Evolutionary conservation across 345 rosid species (phyloP).

Genomic region (Camelina laxa): DNA sequence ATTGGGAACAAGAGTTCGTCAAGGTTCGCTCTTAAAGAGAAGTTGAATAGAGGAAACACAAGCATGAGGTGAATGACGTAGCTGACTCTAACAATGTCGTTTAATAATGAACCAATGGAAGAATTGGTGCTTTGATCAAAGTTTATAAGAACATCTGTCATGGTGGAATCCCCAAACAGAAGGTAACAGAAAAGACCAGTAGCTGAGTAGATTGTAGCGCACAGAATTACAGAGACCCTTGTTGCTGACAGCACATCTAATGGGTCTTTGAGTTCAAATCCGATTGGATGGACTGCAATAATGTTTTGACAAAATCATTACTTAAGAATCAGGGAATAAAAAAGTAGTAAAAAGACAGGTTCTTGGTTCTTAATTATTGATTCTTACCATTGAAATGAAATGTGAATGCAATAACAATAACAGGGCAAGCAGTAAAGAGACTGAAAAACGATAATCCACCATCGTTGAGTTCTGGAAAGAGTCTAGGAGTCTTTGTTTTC

Average conservation of each 20-base stretch:
- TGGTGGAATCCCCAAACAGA: slow-evolving; percentile 74
- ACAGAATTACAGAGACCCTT: slow-evolving; percentile 61
- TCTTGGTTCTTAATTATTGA: neutral
- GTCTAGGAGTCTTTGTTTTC: slow-evolving; percentile 61
- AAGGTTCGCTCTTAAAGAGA: slow-evolving; percentile 69
- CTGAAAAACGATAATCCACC: slow-evolving; percentile 59
- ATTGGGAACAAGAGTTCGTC: slow-evolving; percentile 71
- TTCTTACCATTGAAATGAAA: slow-evolving; percentile 88
- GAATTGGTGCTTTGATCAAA: slow-evolving; percentile 65
- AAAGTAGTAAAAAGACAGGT: neutral
- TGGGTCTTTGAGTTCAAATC: slow-evolving; percentile 69
- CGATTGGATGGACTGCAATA: slow-evolving; percentile 79
- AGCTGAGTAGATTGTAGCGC: slow-evolving; percentile 65
- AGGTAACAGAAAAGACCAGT: slow-evolving; percentile 78
- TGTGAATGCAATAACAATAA: slow-evolving; percentile 88
- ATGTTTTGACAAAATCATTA: neutral
- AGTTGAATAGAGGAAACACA: slow-evolving; percentile 84
- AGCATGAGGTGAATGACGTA: slow-evolving; percentile 82
- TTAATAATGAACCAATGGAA: slow-evolving; percentile 54
- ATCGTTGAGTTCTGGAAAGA: slow-evolving; percentile 60
- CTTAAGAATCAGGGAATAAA: slow-evolving; percentile 23
- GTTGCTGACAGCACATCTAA: slow-evolving; percentile 63
- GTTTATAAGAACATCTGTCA: slow-evolving; percentile 80
- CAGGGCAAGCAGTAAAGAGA: slow-evolving; percentile 89
- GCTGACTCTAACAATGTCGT: slow-evolving; percentile 68